Base-by-base conservation (phyloP, 2,329 filamentous ascomycete genomes). In the Lojkania enalia region DNA sequence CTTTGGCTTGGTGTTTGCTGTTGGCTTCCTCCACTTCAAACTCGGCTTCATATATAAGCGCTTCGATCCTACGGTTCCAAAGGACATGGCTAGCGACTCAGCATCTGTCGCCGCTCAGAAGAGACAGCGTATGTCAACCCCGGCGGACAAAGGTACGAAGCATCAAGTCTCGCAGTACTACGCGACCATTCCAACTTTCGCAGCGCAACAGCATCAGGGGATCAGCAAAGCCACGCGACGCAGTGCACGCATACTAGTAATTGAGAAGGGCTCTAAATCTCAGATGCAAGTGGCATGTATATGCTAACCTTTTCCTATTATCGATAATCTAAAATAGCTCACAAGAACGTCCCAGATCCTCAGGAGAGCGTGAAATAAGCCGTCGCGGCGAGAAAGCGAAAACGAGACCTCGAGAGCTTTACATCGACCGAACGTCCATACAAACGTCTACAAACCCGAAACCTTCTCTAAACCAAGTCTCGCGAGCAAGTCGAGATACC, bases 41-140 rank as follows among this genome's bases (percentile, higher is more conserved):
- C 35, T 39, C 42, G 36, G 42, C 35, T 33, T 33, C 36, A 44
- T 19, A 44, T 39, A 44, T 39, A 44, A 39, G 42, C 35, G 35
- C 42, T 44, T 44, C 27, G 42, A 44, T 15, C 35, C 35, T 21
- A 14, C 42, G 35, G 39, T 39, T 44, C 42, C 33, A 7, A 7
- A 36, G 20, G 16, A 18, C 31, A 43, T 37, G 20, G 14, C 40
- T n/a, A 27, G 25, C n/a, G 7, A n/a, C n/a, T 16, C 31, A 33
- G 31, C 9, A 16, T 15, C 31, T 33, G 9, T 33, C 9, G 31
- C 31, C 15, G 11, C 31, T 33, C 31, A 33, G 11, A 33, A 33
- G 31, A 33, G 15, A 33, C 25, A n/a, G 25, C 38, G 36, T 41
- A 46, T 41, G 29, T 29, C 5, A 41, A 14, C n/a, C 29, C 43